Evolutionary conservation across 306 rosid genomes (phyloP).

Genomic region (Vigna angularis): DNA sequence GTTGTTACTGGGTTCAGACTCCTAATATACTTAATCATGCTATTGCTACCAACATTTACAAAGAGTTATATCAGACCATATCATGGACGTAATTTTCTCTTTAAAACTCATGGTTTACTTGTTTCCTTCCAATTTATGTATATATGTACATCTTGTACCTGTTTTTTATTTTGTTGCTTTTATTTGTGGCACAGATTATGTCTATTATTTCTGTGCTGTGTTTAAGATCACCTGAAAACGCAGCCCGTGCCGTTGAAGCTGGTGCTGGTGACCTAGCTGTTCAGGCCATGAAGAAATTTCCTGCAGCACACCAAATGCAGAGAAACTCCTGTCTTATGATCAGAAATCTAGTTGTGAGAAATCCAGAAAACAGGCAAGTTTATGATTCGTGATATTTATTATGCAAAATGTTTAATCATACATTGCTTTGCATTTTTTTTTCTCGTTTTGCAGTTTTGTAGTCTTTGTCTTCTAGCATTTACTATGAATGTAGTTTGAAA

Average conservation of each 20-base stretch:
- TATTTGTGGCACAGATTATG: slow-evolving; percentile 67
- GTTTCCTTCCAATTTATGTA: slow-evolving; percentile 6
- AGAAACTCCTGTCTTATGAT: slow-evolving; percentile 88
- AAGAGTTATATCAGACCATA: not conserved
- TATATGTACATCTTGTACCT: slow-evolving; percentile 19
- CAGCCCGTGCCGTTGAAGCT: slow-evolving; percentile 90
- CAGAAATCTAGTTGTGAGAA: slow-evolving; percentile 84
- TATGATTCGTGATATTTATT: slow-evolving; percentile 22
- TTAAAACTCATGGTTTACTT: not conserved
- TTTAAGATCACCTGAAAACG: slow-evolving; percentile 87
- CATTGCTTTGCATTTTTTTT: not conserved
- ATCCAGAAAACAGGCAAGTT: slow-evolving; percentile 80
- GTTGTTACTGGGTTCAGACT: not conserved
- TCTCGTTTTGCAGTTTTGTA: slow-evolving; percentile 1
- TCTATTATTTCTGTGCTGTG: slow-evolving; percentile 72
- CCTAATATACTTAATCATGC: slow-evolving; percentile 3
- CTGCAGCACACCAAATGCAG: slow-evolving; percentile 86
- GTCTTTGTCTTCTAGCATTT: slow-evolving; percentile 4
- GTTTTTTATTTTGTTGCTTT: slow-evolving; percentile 25
- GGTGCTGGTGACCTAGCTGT: slow-evolving; percentile 94
- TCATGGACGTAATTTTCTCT: not conserved
- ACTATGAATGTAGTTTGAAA: too few relatives aligned
- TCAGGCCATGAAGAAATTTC: slow-evolving; percentile 86
- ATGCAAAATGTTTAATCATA: not conserved
- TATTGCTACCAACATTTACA: slow-evolving; percentile 7